Evolutionary conservation across 768 basidiomycete species (phyloP).

Genomic region (Mycena latifolia): DNA sequence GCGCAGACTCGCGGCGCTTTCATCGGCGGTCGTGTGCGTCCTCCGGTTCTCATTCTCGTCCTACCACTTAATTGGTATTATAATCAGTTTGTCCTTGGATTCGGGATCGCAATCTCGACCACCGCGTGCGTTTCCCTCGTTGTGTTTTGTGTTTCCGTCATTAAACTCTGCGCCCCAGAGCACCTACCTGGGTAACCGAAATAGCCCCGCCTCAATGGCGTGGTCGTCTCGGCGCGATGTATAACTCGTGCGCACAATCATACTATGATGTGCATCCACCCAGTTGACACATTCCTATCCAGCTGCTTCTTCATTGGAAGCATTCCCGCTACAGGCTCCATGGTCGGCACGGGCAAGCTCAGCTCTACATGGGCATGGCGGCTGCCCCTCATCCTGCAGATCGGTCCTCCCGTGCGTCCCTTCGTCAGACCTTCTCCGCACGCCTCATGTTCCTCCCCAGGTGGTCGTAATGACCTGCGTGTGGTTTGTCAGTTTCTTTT

Average conservation of each 20-base stretch:
- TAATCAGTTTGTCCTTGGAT: slow-evolving; percentile 55
- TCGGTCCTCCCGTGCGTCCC: slow-evolving; percentile 37
- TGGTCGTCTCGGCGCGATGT: slow-evolving; percentile 59
- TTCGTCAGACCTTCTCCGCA: background rate
- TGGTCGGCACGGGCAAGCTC: slow-evolving; percentile 58
- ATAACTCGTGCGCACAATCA: slow-evolving; percentile 55
- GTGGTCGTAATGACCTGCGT: slow-evolving; percentile 56
- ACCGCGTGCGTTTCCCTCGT: slow-evolving; percentile 43
- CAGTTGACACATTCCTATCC: background rate
- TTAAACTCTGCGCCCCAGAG: slow-evolving; percentile 33
- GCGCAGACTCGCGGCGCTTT: slow-evolving; percentile 42
- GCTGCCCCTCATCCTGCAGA: slow-evolving; percentile 67
- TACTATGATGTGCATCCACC: slow-evolving; percentile 40
- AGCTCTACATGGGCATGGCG: slow-evolving; percentile 70
- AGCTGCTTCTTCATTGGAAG: slow-evolving; percentile 39
- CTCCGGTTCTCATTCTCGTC: background rate
- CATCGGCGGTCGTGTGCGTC: slow-evolving; percentile 39
- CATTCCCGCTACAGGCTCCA: slow-evolving; percentile 41
- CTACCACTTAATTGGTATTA: slow-evolving; percentile 45
- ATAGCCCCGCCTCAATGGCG: slow-evolving; percentile 42
- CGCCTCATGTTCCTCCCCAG: slow-evolving; percentile 3
- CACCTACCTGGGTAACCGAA: slow-evolving; percentile 61
- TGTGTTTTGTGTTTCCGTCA: background rate
- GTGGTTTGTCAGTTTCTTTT: slow-evolving; percentile 41
- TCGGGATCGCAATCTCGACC: slow-evolving; percentile 59